These are phyloP conservation scores for Eucalyptus marginata DNA, from an alignment of 345 rosid genomes.

Conservation along the genomic window DNA sequence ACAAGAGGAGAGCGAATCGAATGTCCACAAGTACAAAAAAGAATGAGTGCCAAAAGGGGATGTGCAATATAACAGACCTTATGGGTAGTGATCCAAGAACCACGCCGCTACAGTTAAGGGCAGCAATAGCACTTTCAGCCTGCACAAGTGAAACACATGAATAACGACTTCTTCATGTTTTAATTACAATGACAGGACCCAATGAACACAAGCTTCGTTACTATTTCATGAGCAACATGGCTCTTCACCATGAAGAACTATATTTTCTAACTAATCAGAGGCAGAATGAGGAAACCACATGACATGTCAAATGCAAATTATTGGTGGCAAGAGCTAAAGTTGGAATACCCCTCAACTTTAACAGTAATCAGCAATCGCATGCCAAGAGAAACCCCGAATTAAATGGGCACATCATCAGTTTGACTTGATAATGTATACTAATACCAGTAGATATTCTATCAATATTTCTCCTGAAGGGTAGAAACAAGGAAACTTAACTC, in stretches of 20 bases:
- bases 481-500: neutral
- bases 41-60: neutral
- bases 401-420: neutral
- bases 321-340: neutral
- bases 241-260: neutral
- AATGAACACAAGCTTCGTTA: neutral
- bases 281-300: neutral
- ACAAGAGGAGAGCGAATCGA: neutral
- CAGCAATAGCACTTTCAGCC: constrained; percentile 98
- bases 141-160: constrained; percentile 6
- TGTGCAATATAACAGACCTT: constrained; percentile 28
- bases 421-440: neutral
- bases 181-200: neutral
- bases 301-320: neutral
- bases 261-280: neutral
- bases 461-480: neutral
- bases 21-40: neutral
- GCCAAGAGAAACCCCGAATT: neutral
- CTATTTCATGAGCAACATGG: neutral
- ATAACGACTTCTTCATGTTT: neutral
- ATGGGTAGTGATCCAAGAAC: constrained; percentile 86
- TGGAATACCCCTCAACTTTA: neutral
- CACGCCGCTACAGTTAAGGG: constrained; percentile 92
- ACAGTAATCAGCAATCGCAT: neutral
- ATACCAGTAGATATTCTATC: neutral